A percentile compares a stretch with the other conserved stretches of the same genome.
phyloP scores from a whole-genome alignment of 176 grass and related monocot genomes.

The Triticum urartu region DNA sequence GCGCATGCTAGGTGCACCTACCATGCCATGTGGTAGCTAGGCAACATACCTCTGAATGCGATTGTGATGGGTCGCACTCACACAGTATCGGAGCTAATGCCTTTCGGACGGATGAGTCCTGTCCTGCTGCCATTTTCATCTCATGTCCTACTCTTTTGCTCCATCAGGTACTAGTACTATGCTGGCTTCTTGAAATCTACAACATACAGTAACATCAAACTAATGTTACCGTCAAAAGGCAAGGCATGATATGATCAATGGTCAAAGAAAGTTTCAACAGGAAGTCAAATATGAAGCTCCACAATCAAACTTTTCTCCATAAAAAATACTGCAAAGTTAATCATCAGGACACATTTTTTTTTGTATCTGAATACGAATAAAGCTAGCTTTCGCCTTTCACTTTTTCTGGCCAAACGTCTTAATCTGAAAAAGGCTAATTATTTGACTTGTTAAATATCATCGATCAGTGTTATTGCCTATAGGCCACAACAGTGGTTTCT shows the following conservation, averaged over 20 bases:
- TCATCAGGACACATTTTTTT: neutral
- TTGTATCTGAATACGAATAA: neutral
- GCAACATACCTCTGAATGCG: neutral
- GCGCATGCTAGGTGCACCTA: neutral
- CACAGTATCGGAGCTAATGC: neutral
- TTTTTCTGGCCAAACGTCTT: neutral
- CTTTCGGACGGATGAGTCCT: neutral
- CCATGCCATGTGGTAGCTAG: slow-evolving; percentile 2
- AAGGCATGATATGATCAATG: neutral
- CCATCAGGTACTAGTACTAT: neutral
- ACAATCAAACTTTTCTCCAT: neutral
- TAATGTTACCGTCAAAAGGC: neutral
- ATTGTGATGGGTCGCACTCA: neutral
- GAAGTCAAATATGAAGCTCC: neutral
- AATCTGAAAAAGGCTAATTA: neutral
- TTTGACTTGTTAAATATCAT: neutral
- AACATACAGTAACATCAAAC: neutral
- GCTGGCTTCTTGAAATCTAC: neutral
- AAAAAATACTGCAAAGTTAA: neutral
- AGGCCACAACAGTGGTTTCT: neutral
- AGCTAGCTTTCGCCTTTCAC: neutral
- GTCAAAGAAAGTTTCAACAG: neutral
- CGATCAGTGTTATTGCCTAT: neutral
- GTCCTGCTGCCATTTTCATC: neutral
- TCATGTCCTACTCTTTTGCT: neutral